Base-by-base conservation (phyloP, 257 asterid species). In the Solanum rostratum region DNA sequence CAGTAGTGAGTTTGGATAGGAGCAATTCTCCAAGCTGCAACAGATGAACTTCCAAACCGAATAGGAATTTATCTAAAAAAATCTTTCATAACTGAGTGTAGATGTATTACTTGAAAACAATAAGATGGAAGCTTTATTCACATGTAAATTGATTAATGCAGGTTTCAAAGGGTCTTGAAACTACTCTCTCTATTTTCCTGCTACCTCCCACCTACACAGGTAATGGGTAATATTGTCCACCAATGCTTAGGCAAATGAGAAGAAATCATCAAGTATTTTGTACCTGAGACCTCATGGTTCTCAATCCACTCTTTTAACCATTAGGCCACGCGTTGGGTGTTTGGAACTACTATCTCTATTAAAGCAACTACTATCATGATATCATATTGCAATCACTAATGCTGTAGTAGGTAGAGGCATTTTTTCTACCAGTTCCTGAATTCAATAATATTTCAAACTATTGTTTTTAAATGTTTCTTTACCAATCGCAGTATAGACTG, bases 21-120 rank as follows among this genome's bases (percentile, higher is more conserved):
- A 30, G 24, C 13, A 33, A 15, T 39, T 7, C 15, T 33, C 13
- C 74, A 33, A 20, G 74, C 46, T 16, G 45, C 46, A 66, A 33
- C 45, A 30, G 74, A 30, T 66, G 24, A 66, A 66, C 74, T 19
- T 8, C 46, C 46, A 66, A 66, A 16, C 10, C 10, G 24, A 66
- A 30, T 15, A 59, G 98, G 95, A 83, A 37, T 69, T 69, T 7
- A 69, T 37, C 7, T 69, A 12, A 37, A 37, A 3, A 69, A 70
- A 70, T 30, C 74, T 33, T 19, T 30, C 33, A 65, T 14, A 66
- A 16, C 74, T 30, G 7, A 66, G 74, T 33, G 46, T 33, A 33
- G 46, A 70, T 70, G 33, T 70, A 41, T 19, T 41, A 41, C 53
- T 20, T 70, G 79, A 20, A 70, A 70, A 11, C 79, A 41, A 19